Base-by-base conservation (phyloP, 768 basidiomycete genomes). In the Neoboletus subvelutipes region DNA sequence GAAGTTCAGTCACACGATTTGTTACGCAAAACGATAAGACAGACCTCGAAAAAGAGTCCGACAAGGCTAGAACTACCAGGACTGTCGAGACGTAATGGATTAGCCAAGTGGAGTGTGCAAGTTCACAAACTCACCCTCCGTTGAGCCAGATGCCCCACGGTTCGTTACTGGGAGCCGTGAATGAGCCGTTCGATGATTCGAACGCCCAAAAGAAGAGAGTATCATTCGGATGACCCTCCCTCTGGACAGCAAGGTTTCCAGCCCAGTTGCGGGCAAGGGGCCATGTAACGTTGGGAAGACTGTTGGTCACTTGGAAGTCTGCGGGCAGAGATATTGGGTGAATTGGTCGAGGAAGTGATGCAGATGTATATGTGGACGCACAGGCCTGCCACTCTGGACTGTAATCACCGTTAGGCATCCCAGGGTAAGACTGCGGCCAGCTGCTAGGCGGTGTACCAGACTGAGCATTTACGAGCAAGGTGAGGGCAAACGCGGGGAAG, bases 131-230 rank as follows among this genome's bases (percentile, higher is more conserved):
- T 47, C 61, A 85, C 84, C 86, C 87, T 72, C 87, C 88, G 57
- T 88, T 87, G 26, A 89, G 67, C 86, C 86, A 90, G 41, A 90
- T 83, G 4, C 80, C 80, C 88, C 88, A 88, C 2, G 88, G 87
- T 20, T 83, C 75, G 15, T 71, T 57, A n/a, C 67, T 65, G 28
- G 45, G 5, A 54, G 65, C 70, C 11, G 82, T 87, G 49, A 89
- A 71, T 3, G 87, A 87, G 6, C 83, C 84, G 18, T 73, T 63
- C 1, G 71, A 68, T 33, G 80, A 81, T 62, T 88, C 86, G 57
- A 84, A 83, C 17, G 78, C 85, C 73, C 80, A 77, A 67, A 87
- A 87, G 72, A 86, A 88, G 17, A 87, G 73, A 0, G 85, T 87
- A 57, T 87, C 72, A 51, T 87, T 86, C 0, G 83, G 83, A 66